These are phyloP conservation scores for Purpureocillium lavendulum DNA, from an alignment of 2,329 filamentous ascomycete genomes.

Conservation along the genomic window DNA sequence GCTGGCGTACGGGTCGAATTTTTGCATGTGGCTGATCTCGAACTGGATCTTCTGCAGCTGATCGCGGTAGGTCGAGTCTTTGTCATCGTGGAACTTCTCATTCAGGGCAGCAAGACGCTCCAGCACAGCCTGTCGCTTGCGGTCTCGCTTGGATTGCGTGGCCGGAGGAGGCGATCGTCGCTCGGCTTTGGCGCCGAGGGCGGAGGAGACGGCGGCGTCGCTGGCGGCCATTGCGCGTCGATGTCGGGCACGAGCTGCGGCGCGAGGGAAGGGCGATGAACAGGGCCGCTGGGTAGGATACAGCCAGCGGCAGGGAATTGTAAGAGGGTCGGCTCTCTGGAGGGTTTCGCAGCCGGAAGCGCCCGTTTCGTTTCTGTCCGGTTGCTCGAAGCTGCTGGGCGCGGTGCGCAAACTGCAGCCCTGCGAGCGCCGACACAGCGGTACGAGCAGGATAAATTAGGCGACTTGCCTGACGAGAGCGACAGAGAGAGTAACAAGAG, in stretches of 20 bases:
- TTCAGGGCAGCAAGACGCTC: slow-evolving; percentile 72
- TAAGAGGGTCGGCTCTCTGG: too few relatives aligned
- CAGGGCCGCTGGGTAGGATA: not conserved
- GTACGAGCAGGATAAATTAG: too few relatives aligned
- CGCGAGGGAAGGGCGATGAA: not conserved
- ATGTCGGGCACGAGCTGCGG: not conserved
- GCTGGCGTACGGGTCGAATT: slow-evolving; percentile 71
- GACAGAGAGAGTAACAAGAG: too few relatives aligned
- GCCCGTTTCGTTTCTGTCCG: too few relatives aligned
- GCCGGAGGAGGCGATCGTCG: slow-evolving; percentile 26
- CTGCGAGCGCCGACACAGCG: too few relatives aligned
- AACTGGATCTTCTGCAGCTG: slow-evolving; percentile 88
- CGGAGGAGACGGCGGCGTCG: slow-evolving; percentile 23
- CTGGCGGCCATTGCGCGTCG: slow-evolving; percentile 28
- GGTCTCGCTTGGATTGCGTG: slow-evolving; percentile 76
- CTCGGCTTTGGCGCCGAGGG: slow-evolving; percentile 23
- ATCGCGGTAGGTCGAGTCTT: slow-evolving; percentile 77
- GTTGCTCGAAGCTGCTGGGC: too few relatives aligned
- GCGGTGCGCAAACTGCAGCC: too few relatives aligned
- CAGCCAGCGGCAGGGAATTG: too few relatives aligned
- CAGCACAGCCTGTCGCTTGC: slow-evolving; percentile 73
- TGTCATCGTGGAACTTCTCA: slow-evolving; percentile 69
- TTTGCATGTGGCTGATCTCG: slow-evolving; percentile 78
- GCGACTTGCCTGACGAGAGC: too few relatives aligned
- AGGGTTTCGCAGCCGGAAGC: too few relatives aligned